These are phyloP conservation scores for Phytophthora niederhauseri DNA, from an alignment of 352 stramenopile genomes.

Conservation along the genomic window DNA sequence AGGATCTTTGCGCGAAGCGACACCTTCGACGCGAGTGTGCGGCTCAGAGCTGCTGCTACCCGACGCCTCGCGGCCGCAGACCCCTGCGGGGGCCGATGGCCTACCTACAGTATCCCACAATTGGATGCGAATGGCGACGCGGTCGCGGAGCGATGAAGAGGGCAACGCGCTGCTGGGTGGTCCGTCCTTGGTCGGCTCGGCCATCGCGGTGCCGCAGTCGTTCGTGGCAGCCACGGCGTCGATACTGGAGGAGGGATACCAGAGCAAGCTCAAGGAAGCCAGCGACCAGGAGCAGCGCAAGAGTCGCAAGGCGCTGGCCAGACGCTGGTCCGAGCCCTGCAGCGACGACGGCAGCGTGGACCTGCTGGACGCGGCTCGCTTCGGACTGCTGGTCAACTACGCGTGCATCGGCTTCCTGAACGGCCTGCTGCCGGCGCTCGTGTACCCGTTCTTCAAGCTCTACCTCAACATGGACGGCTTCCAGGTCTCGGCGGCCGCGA, in stretches of 20 bases:
- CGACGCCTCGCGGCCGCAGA: conserved; percentile 4
- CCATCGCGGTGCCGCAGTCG: conserved; percentile 13
- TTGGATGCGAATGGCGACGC: conserved; percentile 22
- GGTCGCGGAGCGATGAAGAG: conserved; percentile 12
- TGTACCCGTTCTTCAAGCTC: conserved; percentile 80
- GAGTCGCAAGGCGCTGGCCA: conserved; percentile 44
- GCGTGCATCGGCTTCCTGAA: conserved; percentile 76
- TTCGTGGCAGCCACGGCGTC: conserved; percentile 9
- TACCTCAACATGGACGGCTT: conserved; percentile 83
- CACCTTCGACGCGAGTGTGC: conserved; percentile 8
- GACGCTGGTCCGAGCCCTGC: conserved; percentile 47
- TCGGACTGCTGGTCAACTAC: conserved; percentile 76
- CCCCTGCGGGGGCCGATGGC: background rate
- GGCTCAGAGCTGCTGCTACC: conserved; percentile 1
- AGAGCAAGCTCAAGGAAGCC: conserved; percentile 5
- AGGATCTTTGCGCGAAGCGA: background rate
- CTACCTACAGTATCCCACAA: conserved; percentile 4
- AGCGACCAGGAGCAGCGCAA: conserved; percentile 32
- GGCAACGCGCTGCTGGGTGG: conserved; percentile 27
- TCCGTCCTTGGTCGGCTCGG: conserved; percentile 15
- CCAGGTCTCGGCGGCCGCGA: conserved; percentile 54
- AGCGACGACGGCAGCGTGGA: conserved; percentile 48
- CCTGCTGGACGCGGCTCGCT: conserved; percentile 44
- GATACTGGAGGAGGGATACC: conserved; percentile 33
- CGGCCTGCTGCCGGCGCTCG: conserved; percentile 61